Percentiles rank a stretch among this genome's conserved stretches.
These are phyloP conservation scores for Vitellaria paradoxa DNA, from an alignment of 179 eudicot genomes.

Conservation along the genomic window DNA sequence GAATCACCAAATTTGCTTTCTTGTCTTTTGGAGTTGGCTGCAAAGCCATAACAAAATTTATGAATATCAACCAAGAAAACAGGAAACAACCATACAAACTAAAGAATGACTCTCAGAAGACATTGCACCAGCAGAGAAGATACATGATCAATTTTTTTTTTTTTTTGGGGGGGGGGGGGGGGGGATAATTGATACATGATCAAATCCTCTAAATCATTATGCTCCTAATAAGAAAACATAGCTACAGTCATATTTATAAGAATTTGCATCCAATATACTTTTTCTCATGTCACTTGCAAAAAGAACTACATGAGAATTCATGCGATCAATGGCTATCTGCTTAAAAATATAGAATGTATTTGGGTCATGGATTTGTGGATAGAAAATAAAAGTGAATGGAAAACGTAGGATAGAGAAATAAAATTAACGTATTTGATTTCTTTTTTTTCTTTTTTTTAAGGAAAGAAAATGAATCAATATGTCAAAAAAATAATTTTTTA, in stretches of 20 bases:
- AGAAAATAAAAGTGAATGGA: too few relatives aligned
- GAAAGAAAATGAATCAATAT: too few relatives aligned
- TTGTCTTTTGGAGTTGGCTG: conserved; percentile 76
- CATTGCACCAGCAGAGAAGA: conserved; percentile 1
- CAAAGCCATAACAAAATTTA: conserved; percentile 12
- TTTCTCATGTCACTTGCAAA: not conserved
- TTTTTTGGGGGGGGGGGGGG: too few relatives aligned
- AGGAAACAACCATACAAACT: not conserved
- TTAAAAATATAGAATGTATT: not conserved
- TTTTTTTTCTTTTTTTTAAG: too few relatives aligned
- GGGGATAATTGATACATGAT: not conserved
- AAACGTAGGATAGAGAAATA: too few relatives aligned
- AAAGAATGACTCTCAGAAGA: not conserved
- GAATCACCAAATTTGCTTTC: conserved; percentile 74
- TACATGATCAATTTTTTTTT: too few relatives aligned
- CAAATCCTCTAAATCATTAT: not conserved
- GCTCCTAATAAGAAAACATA: not conserved
- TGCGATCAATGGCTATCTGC: not conserved
- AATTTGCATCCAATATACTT: not conserved
- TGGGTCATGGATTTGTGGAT: too few relatives aligned
- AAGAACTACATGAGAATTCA: not conserved
- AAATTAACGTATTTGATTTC: too few relatives aligned
- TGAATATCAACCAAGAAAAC: conserved; percentile 8
- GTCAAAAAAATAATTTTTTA: too few relatives aligned
- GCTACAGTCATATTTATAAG: not conserved